Evolutionary conservation across 2,329 filamentous ascomycete genomes (phyloP).

Genomic region (Sporothrix pallida): DNA sequence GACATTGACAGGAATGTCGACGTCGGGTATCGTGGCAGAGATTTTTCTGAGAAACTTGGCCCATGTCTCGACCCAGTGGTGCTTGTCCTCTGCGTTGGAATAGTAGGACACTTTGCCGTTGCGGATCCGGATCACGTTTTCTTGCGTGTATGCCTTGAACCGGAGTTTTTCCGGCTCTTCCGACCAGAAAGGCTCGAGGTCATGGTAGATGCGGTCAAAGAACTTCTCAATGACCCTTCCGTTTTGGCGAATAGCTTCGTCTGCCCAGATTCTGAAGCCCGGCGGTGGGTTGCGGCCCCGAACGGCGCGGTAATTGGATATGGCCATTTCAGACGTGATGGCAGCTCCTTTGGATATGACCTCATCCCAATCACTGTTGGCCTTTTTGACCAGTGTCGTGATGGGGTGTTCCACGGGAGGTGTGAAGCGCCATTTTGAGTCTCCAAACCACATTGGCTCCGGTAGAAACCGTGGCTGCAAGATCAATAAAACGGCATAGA

Average conservation of each 20-base stretch:
- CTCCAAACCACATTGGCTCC: background rate
- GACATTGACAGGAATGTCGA: constrained; percentile 70
- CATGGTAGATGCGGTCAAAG: constrained; percentile 60
- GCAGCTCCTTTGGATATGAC: no score
- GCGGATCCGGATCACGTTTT: constrained; percentile 55
- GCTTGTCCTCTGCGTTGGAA: constrained; percentile 48
- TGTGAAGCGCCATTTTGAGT: background rate
- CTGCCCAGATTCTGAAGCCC: constrained; percentile 55
- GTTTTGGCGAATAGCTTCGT: constrained; percentile 50
- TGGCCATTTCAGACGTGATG: no score
- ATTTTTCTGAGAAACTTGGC: constrained; percentile 57
- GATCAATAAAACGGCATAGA: background rate
- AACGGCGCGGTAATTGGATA: no score
- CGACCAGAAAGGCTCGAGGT: constrained; percentile 61
- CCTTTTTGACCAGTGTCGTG: constrained; percentile 52
- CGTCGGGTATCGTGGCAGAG: constrained; percentile 61
- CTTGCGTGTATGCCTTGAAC: constrained; percentile 49
- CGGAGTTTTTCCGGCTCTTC: constrained; percentile 48
- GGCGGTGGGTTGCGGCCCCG: constrained; percentile 54
- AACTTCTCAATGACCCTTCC: constrained; percentile 54
- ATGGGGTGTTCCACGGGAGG: constrained; percentile 48
- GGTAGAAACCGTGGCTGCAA: background rate
- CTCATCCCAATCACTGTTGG: constrained; percentile 34
- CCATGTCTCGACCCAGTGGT: constrained; percentile 56
- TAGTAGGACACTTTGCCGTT: constrained; percentile 49